Conservation (phyloP, 2,329 filamentous ascomycete species). For the Colletotrichum shisoi region DNA sequence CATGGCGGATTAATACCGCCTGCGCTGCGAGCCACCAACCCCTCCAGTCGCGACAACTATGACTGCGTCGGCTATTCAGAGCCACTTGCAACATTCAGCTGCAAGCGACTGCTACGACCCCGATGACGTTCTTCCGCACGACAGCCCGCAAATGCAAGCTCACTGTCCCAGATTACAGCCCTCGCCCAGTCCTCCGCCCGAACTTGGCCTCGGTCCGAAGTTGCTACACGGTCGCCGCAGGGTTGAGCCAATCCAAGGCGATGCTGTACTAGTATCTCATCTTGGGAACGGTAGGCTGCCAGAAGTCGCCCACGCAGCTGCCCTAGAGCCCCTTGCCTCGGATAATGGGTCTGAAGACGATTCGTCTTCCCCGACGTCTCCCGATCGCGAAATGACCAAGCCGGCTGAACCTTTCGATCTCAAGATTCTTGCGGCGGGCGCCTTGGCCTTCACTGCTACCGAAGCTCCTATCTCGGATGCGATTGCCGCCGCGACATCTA, state of each 20-base stretch:
- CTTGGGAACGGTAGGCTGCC: constrained; percentile 70
- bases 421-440: constrained; percentile 47
- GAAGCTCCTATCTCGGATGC: constrained; percentile 34
- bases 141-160: constrained; percentile 51
- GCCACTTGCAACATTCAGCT: constrained; percentile 46
- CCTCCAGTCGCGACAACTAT: constrained; percentile 49
- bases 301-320: constrained; percentile 69
- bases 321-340: constrained; percentile 59
- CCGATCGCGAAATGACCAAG: constrained; percentile 29
- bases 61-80: constrained; percentile 51
- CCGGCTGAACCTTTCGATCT: constrained; percentile 42
- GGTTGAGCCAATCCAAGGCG: constrained; percentile 65
- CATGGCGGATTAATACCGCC: constrained; percentile 48
- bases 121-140: constrained; percentile 54
- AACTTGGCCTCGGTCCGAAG: constrained; percentile 52
- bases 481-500: constrained; percentile 37
- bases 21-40: constrained; percentile 36
- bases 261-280: constrained; percentile 71
- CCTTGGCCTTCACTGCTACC: constrained; percentile 43
- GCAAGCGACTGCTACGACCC: constrained; percentile 53
- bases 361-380: constrained; percentile 34
- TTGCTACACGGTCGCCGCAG: constrained; percentile 63
- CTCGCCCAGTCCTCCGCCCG: constrained; percentile 59
- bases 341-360: constrained; percentile 36
- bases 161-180: constrained; percentile 36